Conservation (phyloP, 2,329 filamentous ascomycete genomes). For the Aspergillus piperis region DNA sequence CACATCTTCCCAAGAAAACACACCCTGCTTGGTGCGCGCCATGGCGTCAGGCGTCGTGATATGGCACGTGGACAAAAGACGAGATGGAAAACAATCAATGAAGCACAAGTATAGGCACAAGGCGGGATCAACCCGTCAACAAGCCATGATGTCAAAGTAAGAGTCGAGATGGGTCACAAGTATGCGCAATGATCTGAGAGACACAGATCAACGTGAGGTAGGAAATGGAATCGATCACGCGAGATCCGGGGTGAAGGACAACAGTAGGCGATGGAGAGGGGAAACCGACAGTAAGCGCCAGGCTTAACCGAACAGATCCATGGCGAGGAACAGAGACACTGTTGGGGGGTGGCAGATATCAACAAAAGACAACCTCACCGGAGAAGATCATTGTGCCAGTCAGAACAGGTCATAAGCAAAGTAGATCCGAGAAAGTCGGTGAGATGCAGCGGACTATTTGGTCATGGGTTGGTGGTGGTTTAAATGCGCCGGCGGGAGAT, state of each 20-base stretch:
- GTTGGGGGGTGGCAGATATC: not conserved
- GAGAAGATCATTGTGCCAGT: not conserved
- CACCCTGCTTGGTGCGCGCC: slow-evolving; percentile 38
- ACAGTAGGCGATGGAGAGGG: slow-evolving; percentile 8
- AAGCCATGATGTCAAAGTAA: slow-evolving; percentile 6
- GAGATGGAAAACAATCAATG: not conserved
- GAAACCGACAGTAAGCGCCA: slow-evolving; percentile 19
- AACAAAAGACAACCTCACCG: not conserved
- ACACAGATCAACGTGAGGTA: not conserved
- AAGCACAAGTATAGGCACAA: not conserved
- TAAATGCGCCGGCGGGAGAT: not conserved
- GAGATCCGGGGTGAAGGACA: slow-evolving; percentile 10
- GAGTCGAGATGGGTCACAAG: not conserved
- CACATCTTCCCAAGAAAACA: slow-evolving; percentile 46
- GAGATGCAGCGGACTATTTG: not conserved
- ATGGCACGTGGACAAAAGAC: not conserved
- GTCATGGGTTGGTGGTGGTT: not conserved
- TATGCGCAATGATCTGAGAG: not conserved
- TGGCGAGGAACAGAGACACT: not conserved
- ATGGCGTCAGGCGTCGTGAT: slow-evolving; percentile 20
- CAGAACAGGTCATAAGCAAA: not conserved
- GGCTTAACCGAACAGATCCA: not conserved
- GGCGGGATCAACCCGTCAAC: slow-evolving; percentile 5
- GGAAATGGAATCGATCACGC: slow-evolving; percentile 14
- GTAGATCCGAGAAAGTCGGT: not conserved